Evolutionary conservation across 306 rosid species (phyloP), one percentile per base, ranked within the genome.

Genomic region (Trichosanthes cucumerina): DNA sequence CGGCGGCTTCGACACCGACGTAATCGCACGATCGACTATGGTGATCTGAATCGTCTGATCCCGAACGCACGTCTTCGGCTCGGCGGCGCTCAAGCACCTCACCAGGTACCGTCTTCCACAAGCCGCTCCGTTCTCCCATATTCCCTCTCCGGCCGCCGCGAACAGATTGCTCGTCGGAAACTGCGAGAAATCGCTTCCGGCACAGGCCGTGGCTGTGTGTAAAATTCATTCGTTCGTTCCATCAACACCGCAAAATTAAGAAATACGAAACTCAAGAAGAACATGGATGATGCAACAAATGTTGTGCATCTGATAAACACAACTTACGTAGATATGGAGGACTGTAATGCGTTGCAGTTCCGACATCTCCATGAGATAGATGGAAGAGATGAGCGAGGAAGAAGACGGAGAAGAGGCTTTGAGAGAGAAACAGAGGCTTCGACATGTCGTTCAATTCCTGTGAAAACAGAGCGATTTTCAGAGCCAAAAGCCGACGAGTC

Each of bases 81-180:
- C 81, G 1, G 81, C 80, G 0, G 91, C 92, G 33, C 98, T 89
- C 15, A 90, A 80, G 81, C 98, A 93, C 36, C 93, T 81, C 80
- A 91, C 97, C 80, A 75, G 44, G 68, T 91, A 93, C 34, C 77
- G 78, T 69, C 96, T 88, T 39, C 96, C 98, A 28, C 98, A 91
- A 0, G 98, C 91, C 0, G 98, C 97, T 0, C 98, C 98, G 39
- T 91, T 93, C 82, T 93, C 96, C 98, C 97, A 93, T 71, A 90
- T 83, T 5, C 92, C 97, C 21, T 90, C 98, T 2, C 98, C 96
- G 0, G 93, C 98, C 0, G 97, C 60, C 13, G 81, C 98, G 6
- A 93, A 92, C 84, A 92, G 28, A 82, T 86, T 87, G 87, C 52
- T 86, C 0, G 93, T 56, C 2, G 95, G 97, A 11, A 90, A 90